phyloP scores from a whole-genome alignment of 495 filamentous ascomycete genomes.

The Astrocystis sublimbata region DNA sequence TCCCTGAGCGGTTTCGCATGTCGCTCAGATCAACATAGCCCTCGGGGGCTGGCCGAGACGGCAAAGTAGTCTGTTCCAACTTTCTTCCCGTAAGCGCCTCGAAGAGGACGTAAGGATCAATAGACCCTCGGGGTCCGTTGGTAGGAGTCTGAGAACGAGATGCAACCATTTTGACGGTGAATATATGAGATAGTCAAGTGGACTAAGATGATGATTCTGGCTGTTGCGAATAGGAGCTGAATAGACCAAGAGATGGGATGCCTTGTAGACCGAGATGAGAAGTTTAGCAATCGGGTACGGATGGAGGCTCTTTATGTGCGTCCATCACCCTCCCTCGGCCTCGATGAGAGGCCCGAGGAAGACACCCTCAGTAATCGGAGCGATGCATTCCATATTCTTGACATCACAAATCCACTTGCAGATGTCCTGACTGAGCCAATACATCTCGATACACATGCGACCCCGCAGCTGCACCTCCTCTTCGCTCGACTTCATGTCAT shows the following conservation, averaged over 20 bases:
- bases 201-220: not conserved
- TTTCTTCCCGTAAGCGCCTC: conserved; percentile 38
- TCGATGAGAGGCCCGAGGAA: not conserved
- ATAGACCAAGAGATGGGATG: not conserved
- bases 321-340: not conserved
- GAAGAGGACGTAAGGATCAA: conserved; percentile 40
- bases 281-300: not conserved
- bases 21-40: conserved; percentile 29
- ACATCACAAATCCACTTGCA: not conserved
- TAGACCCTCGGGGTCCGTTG: conserved; percentile 22
- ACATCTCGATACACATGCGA: not conserved
- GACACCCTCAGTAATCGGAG: not conserved
- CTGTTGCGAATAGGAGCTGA: not conserved
- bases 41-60: conserved; percentile 26
- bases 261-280: not conserved
- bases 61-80: conserved; percentile 22
- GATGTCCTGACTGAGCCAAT: conserved; percentile 13
- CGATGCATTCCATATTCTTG: not conserved
- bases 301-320: conserved; percentile 3
- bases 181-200: not conserved
- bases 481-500: not conserved
- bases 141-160: conserved; percentile 18
- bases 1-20: conserved; percentile 10
- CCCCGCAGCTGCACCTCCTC: not conserved
- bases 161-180: conserved; percentile 27